Percentiles rank a stretch among this genome's conserved stretches.
Evolutionary conservation across 2,329 filamentous ascomycete species (phyloP).

Genomic region (Neonectria hederae): DNA sequence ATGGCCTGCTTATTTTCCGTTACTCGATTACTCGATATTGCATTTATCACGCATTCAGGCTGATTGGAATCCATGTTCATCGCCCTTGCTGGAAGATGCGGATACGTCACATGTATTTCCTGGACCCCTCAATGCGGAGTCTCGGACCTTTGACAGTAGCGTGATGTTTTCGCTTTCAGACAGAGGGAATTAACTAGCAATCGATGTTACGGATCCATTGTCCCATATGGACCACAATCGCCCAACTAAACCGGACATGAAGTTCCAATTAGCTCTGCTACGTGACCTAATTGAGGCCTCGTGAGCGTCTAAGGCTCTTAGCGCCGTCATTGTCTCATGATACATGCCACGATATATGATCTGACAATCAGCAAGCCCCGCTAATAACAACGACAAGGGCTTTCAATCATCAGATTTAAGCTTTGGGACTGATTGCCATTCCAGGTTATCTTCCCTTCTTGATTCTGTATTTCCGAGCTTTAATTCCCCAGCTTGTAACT

Average conservation of each 20-base stretch:
- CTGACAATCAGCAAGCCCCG: background rate
- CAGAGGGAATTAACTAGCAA: background rate
- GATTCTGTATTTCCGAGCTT: background rate
- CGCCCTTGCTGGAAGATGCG: too few species aligned
- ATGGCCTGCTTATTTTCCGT: too few species aligned
- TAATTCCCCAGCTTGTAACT: background rate
- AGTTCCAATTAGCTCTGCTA: too few species aligned
- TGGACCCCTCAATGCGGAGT: too few species aligned
- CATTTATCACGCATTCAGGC: too few species aligned
- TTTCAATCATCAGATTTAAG: background rate
- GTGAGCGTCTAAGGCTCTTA: background rate
- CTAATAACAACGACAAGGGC: background rate
- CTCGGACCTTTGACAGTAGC: too few species aligned
- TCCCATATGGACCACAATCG: background rate
- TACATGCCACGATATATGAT: background rate
- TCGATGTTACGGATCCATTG: background rate
- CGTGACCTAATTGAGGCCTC: background rate
- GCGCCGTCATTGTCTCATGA: background rate
- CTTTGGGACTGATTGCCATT: background rate
- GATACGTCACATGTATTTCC: too few species aligned
- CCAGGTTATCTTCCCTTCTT: background rate
- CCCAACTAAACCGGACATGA: background rate
- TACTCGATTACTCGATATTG: too few species aligned
- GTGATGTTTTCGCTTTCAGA: background rate
- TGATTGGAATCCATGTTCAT: too few species aligned